A percentile compares a stretch with the other conserved stretches of the same genome.
Conservation (phyloP, 306 rosid species). For the Rosa rugosa region DNA sequence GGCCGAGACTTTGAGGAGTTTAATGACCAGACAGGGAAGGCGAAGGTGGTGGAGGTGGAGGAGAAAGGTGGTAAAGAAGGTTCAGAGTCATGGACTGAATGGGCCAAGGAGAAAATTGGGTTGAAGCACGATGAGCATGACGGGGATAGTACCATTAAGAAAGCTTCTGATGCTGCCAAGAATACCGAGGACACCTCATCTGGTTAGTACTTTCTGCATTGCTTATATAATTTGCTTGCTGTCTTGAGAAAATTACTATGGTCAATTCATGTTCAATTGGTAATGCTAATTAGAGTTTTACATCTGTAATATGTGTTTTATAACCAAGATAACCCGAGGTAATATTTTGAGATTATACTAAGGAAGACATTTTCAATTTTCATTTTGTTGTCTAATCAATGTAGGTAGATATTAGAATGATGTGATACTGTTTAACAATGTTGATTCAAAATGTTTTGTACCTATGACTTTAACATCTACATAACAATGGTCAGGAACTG, state of each 20-base stretch:
- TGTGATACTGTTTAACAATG: not conserved
- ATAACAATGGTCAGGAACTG: conserved; percentile 37
- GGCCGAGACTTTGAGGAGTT: conserved; percentile 36
- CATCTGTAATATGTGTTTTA: not conserved
- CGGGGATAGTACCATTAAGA: conserved; percentile 10
- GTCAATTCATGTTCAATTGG: not conserved
- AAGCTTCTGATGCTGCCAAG: conserved; percentile 37
- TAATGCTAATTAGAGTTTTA: not conserved
- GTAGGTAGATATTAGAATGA: not conserved
- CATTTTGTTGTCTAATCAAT: not conserved
- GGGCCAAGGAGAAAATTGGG: conserved; percentile 86
- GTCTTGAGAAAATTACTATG: not conserved
- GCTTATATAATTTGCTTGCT: not conserved
- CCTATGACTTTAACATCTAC: not conserved
- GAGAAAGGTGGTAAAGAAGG: conserved; percentile 48
- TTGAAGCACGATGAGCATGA: conserved; percentile 33
- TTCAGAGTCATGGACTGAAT: conserved; percentile 72
- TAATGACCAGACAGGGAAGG: conserved; percentile 25
- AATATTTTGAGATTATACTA: not conserved
- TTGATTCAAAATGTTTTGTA: not conserved
- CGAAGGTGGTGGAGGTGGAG: conserved; percentile 27
- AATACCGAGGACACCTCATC: conserved; percentile 46
- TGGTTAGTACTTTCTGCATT: conserved; percentile 38
- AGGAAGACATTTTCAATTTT: too few species aligned
- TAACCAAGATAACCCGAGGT: not conserved